phyloP scores from a whole-genome alignment of 2,329 filamentous ascomycete genomes.

The Fusarium pseudonygamai region DNA sequence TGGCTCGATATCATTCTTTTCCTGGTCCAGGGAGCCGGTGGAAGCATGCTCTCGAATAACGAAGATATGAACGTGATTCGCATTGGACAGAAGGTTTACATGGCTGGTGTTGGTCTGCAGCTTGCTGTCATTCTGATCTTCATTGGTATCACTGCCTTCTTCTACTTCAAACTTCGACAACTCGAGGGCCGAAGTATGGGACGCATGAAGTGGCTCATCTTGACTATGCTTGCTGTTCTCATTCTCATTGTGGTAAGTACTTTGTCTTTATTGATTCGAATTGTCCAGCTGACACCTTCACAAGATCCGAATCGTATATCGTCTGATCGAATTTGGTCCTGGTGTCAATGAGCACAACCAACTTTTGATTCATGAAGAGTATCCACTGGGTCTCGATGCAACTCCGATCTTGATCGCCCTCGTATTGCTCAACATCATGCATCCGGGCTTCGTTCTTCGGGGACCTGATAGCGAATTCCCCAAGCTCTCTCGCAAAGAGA shows the following conservation, averaged over 20 bases:
- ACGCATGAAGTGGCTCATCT: constrained; percentile 48
- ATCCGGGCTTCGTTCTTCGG: constrained; percentile 58
- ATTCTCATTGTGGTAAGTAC: constrained; percentile 49
- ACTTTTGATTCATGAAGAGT: constrained; percentile 61
- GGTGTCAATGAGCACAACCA: constrained; percentile 55
- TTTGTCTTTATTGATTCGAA: not conserved
- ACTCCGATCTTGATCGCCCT: constrained; percentile 64
- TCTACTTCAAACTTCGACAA: constrained; percentile 45
- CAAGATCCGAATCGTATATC: constrained; percentile 67
- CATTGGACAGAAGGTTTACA: constrained; percentile 52
- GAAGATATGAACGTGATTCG: constrained; percentile 39
- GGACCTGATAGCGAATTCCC: constrained; percentile 59
- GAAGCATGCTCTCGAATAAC: constrained; percentile 48
- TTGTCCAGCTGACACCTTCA: constrained; percentile 5
- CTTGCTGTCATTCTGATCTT: constrained; percentile 52
- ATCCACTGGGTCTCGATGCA: constrained; percentile 62
- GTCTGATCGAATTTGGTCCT: constrained; percentile 64
- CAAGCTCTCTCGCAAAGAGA: constrained; percentile 52
- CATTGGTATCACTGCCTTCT: constrained; percentile 47
- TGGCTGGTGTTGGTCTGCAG: constrained; percentile 51
- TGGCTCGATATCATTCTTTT: constrained; percentile 59
- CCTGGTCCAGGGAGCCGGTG: constrained; percentile 54
- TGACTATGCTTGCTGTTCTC: constrained; percentile 47
- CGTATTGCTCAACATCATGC: constrained; percentile 53
- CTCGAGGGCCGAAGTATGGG: constrained; percentile 39